Base-by-base conservation (phyloP, 306 rosid genomes). In the Vachellia collinsii region DNA sequence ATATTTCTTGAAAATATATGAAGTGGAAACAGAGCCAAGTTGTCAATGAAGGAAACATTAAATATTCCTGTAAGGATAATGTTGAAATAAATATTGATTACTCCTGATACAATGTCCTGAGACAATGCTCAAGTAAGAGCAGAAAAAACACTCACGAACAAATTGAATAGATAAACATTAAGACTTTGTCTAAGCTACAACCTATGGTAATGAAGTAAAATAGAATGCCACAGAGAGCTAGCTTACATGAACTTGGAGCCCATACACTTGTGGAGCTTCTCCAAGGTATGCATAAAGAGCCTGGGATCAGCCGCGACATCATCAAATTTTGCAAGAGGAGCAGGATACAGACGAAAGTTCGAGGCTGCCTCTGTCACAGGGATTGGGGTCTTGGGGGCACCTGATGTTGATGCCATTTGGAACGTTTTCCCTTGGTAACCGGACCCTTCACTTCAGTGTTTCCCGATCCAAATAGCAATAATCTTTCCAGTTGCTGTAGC, bases 171-270 rank as follows among this genome's bases (percentile, higher is more conserved):
- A n/a, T 41, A 67, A 39, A 68, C 51, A 68, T 41, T 41, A 39
- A 6, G n/a, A 6, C 8, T 41, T 68, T 9, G 34, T 8, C 44
- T 51, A 68, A 68, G n/a, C 72, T 39, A 41, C 12, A 44, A 39
- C 41, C 47, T 19, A 66, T 17, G 48, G 36, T n/a, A 68, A n/a
- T 23, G 72, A 68, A 19, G 8, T 41, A 12, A 68, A 68, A 41
- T 41, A 8, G 12, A 68, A 41, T 10, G 20, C 44, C 72, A 19
- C 50, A 19, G 38, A 20, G 74, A 22, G 76, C 5, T 7, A 59
- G 39, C 91, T 74, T 88, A 93, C 99, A 91, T 93, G 85, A 93
- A 95, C 93, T 93, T 93, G 75, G 99, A 88, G 53, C 95, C 89
- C 92, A 93, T 80, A 37, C 83, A 25, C 48, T 89, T 65, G 64